phyloP scores from a whole-genome alignment of 2,329 filamentous ascomycete species.

The Massarina eburnea region DNA sequence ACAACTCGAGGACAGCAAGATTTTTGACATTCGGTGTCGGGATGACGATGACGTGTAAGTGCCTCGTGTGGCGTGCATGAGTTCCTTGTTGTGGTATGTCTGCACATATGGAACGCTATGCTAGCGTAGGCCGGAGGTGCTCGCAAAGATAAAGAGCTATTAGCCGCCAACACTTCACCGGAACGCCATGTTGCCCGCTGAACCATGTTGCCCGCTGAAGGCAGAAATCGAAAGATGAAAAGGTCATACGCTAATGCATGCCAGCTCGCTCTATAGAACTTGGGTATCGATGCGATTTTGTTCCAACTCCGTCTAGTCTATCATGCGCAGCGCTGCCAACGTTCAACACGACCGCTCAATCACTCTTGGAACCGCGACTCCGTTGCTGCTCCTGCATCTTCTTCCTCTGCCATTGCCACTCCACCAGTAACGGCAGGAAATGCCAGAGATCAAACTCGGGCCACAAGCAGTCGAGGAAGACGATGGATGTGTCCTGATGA shows the following conservation, averaged over 20 bases:
- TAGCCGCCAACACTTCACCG: too few relatives aligned
- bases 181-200: too few relatives aligned
- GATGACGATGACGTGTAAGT: too few relatives aligned
- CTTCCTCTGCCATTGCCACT: constrained; percentile 73
- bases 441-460: constrained; percentile 94
- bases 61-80: too few relatives aligned
- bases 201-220: too few relatives aligned
- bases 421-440: constrained; percentile 87
- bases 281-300: constrained; percentile 18
- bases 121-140: too few relatives aligned
- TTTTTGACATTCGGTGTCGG: too few relatives aligned
- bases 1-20: too few relatives aligned
- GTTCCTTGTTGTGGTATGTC: too few relatives aligned
- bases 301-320: not conserved
- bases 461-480: constrained; percentile 91
- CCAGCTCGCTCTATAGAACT: not conserved
- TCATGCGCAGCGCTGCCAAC: not conserved
- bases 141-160: too few relatives aligned
- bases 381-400: constrained; percentile 44
- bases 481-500: constrained; percentile 87
- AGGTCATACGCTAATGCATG: not conserved
- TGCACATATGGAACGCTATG: too few relatives aligned
- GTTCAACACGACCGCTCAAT: constrained; percentile 14
- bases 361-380: constrained; percentile 29
- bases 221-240: too few relatives aligned